These are phyloP conservation scores for Corylus americana DNA, from an alignment of 306 rosid genomes.

Conservation along the genomic window DNA sequence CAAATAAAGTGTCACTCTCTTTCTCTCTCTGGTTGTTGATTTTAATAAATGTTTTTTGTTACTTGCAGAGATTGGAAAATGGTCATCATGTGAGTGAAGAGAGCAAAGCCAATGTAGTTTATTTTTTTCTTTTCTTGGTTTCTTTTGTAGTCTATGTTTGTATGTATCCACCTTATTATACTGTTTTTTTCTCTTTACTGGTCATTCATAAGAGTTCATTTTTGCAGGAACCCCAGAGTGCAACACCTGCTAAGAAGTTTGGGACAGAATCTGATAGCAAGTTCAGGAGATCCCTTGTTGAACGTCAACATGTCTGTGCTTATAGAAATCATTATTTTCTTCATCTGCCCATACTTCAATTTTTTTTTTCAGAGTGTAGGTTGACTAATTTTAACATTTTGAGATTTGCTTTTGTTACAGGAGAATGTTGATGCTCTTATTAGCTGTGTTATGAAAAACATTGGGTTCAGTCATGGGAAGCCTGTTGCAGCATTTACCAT, in stretches of 20 bases:
- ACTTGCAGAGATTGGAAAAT: conserved; percentile 72
- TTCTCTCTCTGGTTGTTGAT: conserved; percentile 5
- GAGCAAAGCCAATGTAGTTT: conserved; percentile 55
- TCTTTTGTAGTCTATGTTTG: neutral
- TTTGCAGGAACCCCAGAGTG: conserved; percentile 61
- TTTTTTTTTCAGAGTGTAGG: conserved; percentile 10
- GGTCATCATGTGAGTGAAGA: conserved; percentile 81
- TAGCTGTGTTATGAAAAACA: conserved; percentile 75
- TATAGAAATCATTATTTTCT: conserved; percentile 18
- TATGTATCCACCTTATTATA: conserved; percentile 6
- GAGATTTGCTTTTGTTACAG: conserved; percentile 45
- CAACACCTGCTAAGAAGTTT: conserved; percentile 74
- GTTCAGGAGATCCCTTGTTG: conserved; percentile 80
- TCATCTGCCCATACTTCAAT: conserved; percentile 10
- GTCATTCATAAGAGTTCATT: conserved; percentile 24
- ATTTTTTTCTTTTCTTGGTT: conserved; percentile 4
- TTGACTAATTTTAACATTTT: conserved; percentile 22
- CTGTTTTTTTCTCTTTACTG: conserved; percentile 8
- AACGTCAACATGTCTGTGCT: conserved; percentile 88
- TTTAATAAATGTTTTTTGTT: neutral
- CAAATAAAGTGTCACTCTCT: conserved; percentile 6
- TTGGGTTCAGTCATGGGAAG: conserved; percentile 89
- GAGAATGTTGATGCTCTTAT: conserved; percentile 95
- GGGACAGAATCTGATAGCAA: conserved; percentile 88
- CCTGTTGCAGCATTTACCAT: conserved; percentile 98